Evolutionary conservation across 163 green algal species (phyloP), one percentile per base, ranked within the genome.

Genomic region (Smithsoniella earleae): DNA sequence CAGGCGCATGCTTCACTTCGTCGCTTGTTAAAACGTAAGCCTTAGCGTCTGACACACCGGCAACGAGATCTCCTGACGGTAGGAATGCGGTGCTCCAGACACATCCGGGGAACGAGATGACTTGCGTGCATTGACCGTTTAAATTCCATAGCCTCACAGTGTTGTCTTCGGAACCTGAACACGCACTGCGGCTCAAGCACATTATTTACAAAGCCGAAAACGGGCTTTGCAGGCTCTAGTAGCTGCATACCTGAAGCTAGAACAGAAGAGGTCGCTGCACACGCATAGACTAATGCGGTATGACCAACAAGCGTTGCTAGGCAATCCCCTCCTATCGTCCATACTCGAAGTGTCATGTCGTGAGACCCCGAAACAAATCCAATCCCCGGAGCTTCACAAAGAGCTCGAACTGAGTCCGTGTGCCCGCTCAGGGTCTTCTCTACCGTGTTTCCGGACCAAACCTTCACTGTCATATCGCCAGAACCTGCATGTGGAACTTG

Each of bases 11-110:
- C 54, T 63, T 46, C 3, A 31, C 34, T 8, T 74, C 27, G 6
- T 78, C 79, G 0, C 34, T 54, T 2, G 82, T 91, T 85, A 87
- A 98, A 6, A 97, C 38, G 16, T 89, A 78, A 0, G 85, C 86
- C 66, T 91, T 82, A 10, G 85, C 82, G 80, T 98, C 93, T 2
- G 82, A 81, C 79, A 88, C 96, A 34, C 75, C 93, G 10, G 84
- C 96, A 20, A 95, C 81, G 2, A 98, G 75, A 77, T 98, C 90
- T 1, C 85, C 86, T 33, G 82, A 82, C 36, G 82, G 55, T 40
- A 93, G 81, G 79, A 94, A 96, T 2, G 74, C 80, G 2, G 95
- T 83, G 20, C 76, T 86, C 93, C 93, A 98, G 27, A 97, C 80
- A 75, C 89, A 96, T 8, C 90, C 86, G 2, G 88, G 84, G 76